Evolutionary conservation across 1,139 yeast genomes (phyloP).

Genomic region (Lodderomyces margitis): DNA sequence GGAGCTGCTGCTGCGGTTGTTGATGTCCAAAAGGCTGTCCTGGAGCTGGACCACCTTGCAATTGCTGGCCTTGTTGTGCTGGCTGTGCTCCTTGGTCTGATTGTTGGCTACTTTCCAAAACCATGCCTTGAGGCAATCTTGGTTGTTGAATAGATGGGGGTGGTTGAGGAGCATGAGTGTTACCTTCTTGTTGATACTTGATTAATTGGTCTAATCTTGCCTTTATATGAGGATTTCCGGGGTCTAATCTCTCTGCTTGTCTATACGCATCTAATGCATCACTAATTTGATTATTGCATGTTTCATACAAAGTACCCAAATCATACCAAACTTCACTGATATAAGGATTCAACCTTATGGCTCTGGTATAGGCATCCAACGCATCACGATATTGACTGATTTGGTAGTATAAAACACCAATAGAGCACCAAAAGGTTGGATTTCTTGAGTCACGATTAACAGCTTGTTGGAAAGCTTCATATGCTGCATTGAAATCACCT

Average conservation of each 20-base stretch:
- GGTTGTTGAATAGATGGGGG: constrained; percentile 65
- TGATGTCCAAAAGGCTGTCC: constrained; percentile 6
- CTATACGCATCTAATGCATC: constrained; percentile 97
- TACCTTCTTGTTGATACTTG: constrained; percentile 73
- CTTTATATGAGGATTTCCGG: constrained; percentile 90
- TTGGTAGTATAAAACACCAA: constrained; percentile 94
- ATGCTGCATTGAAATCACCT: constrained; percentile 92
- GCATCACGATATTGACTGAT: constrained; percentile 96
- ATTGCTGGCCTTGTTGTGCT: constrained; percentile 25
- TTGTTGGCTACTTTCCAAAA: constrained; percentile 48
- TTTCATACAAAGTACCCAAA: constrained; percentile 92
- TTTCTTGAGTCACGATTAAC: constrained; percentile 94
- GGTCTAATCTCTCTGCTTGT: constrained; percentile 94
- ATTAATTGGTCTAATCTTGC: constrained; percentile 85
- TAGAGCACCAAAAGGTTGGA: constrained; percentile 98
- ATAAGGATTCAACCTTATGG: constrained; percentile 91
- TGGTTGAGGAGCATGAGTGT: constrained; percentile 63
- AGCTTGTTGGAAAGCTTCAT: constrained; percentile 98
- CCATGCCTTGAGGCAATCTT: constrained; percentile 56
- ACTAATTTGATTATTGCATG: constrained; percentile 90
- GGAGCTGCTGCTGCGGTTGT: constrained; percentile 11
- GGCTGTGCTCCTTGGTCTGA: constrained; percentile 23
- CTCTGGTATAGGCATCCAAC: constrained; percentile 94
- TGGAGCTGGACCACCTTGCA: constrained; percentile 14
- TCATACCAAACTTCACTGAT: constrained; percentile 98